These are phyloP conservation scores for Epichloe bromicola DNA, from an alignment of 2,329 filamentous ascomycete species.

Conservation along the genomic window DNA sequence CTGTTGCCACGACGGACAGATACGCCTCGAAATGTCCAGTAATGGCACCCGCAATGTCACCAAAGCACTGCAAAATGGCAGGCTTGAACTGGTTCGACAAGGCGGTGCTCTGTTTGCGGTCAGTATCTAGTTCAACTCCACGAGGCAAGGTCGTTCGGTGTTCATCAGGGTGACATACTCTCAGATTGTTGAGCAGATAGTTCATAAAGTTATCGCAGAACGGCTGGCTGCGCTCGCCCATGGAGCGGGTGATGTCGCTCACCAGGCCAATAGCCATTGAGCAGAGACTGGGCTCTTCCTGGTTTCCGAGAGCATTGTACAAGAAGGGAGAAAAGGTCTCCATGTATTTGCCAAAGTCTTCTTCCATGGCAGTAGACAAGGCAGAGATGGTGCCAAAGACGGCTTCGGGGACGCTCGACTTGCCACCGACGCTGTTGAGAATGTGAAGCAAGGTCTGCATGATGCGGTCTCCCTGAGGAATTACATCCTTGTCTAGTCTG, in stretches of 20 bases:
- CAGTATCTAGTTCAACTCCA: not conserved
- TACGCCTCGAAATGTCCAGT: conserved; percentile 87
- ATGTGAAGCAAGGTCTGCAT: conserved; percentile 83
- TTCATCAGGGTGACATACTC: conserved; percentile 36
- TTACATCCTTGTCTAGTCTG: conserved; percentile 81
- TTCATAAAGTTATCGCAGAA: conserved; percentile 99
- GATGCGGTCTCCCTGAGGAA: conserved; percentile 81
- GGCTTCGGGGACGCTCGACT: conserved; percentile 89
- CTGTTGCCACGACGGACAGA: conserved; percentile 79
- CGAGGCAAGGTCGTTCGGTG: not conserved
- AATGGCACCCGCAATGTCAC: conserved; percentile 93
- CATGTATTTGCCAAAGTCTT: conserved; percentile 96
- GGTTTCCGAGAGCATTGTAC: conserved; percentile 87
- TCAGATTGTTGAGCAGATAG: conserved; percentile 81
- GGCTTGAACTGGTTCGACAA: conserved; percentile 95
- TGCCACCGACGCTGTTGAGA: conserved; percentile 61
- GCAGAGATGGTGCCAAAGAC: conserved; percentile 86
- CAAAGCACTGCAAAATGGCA: conserved; percentile 93
- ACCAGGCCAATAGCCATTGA: conserved; percentile 96
- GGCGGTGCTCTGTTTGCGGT: conserved; percentile 50
- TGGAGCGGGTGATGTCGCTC: conserved; percentile 85
- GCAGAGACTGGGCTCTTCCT: conserved; percentile 88
- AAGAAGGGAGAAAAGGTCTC: conserved; percentile 85
- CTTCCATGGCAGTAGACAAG: conserved; percentile 82
- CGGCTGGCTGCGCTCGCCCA: conserved; percentile 81